These are phyloP conservation scores for Pseudogymnoascus sp. DNA, from an alignment of 2,329 filamentous ascomycete genomes.

Conservation along the genomic window DNA sequence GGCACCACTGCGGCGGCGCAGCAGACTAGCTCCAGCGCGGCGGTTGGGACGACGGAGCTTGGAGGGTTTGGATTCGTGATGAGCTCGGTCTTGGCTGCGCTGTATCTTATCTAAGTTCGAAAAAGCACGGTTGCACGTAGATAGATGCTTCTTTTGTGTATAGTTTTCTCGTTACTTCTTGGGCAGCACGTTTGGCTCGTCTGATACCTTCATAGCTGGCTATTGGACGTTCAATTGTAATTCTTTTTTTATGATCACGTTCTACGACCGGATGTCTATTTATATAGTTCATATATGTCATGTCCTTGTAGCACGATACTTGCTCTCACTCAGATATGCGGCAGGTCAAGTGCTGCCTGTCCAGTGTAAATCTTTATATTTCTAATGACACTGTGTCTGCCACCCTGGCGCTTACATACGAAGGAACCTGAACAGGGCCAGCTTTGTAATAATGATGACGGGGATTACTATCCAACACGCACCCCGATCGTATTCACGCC, in stretches of 20 bases:
- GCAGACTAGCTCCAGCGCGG: background rate
- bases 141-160: background rate
- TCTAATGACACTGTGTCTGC: background rate
- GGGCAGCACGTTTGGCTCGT: background rate
- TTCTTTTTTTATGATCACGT: background rate
- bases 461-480: background rate
- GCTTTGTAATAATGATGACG: background rate
- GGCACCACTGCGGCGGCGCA: background rate
- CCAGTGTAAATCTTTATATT: background rate
- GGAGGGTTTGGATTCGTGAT: background rate
- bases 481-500: background rate
- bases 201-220: constrained; percentile 1
- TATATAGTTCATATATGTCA: background rate
- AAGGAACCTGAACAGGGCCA: background rate
- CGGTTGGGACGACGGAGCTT: background rate
- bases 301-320: background rate
- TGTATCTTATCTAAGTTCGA: background rate
- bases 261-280: background rate
- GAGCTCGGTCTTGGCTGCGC: background rate
- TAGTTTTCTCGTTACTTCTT: background rate
- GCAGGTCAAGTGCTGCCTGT: background rate
- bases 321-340: background rate
- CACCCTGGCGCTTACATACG: background rate
- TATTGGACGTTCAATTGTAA: background rate
- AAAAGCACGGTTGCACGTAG: background rate